These are phyloP conservation scores for Fusarium protoensiforme DNA, from an alignment of 2,329 filamentous ascomycete genomes.

Conservation along the genomic window DNA sequence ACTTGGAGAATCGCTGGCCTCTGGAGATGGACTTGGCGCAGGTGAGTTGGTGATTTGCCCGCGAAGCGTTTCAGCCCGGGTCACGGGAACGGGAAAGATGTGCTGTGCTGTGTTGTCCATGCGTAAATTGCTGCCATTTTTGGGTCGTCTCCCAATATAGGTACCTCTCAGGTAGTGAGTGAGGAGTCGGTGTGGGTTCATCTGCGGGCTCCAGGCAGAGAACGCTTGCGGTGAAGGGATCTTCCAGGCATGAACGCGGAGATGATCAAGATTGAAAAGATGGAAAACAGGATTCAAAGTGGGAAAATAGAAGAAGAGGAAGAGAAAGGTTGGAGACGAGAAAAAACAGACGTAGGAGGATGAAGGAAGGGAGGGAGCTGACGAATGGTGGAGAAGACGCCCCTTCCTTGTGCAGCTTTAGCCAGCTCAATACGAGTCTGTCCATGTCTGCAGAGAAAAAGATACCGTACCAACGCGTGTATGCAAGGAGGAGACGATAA, in stretches of 20 bases:
- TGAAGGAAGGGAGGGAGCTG: conserved; percentile 9
- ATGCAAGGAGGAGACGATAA: background rate
- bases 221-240: background rate
- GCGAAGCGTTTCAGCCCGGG: conserved; percentile 25
- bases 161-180: background rate
- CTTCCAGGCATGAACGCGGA: background rate
- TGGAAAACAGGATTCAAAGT: background rate
- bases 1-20: conserved; percentile 5
- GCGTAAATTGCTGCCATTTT: conserved; percentile 1
- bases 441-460: background rate
- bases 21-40: background rate
- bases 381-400: conserved; percentile 18
- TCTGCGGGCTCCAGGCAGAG: background rate
- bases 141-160: conserved; percentile 19
- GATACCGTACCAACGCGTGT: background rate
- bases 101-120: conserved; percentile 16
- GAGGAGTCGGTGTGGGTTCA: background rate
- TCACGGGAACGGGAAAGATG: conserved; percentile 4
- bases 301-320: background rate
- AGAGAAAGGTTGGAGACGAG: background rate
- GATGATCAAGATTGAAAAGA: background rate
- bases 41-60: background rate
- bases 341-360: background rate
- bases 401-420: conserved; percentile 13
- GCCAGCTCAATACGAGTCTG: conserved; percentile 2